A percentile compares a stretch with the other conserved stretches of the same genome.
Evolutionary conservation across 2,329 filamentous ascomycete species (phyloP).

Genomic region (Fusarium scirpi): DNA sequence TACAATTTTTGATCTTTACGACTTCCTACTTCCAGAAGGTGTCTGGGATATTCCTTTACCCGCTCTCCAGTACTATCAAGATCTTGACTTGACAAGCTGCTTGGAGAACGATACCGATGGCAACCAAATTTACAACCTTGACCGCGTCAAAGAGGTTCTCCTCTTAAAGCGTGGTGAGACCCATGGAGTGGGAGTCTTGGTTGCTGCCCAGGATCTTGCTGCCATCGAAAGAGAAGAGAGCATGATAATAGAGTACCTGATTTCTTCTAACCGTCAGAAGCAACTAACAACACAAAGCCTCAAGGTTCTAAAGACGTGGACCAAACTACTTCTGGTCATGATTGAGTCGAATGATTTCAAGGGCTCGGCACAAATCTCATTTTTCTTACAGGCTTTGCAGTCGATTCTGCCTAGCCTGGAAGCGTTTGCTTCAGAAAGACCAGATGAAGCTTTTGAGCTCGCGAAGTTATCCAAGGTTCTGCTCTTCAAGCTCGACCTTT

Average conservation of each 20-base stretch:
- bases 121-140: constrained; percentile 73
- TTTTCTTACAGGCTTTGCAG: constrained; percentile 88
- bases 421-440: constrained; percentile 75
- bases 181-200: constrained; percentile 61
- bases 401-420: constrained; percentile 90
- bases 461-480: constrained; percentile 80
- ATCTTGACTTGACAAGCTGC: constrained; percentile 76
- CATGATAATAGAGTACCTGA: constrained; percentile 70
- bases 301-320: constrained; percentile 83
- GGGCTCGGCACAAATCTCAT: constrained; percentile 75
- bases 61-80: constrained; percentile 69
- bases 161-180: constrained; percentile 75
- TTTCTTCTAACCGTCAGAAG: constrained; percentile 72
- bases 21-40: constrained; percentile 76
- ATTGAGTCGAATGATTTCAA: constrained; percentile 86
- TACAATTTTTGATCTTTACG: constrained; percentile 91
- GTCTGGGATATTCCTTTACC: constrained; percentile 66
- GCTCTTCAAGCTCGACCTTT: constrained; percentile 76
- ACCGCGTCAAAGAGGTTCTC: constrained; percentile 79
- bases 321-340: constrained; percentile 84
- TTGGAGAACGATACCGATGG: constrained; percentile 69
- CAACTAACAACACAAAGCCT: constrained; percentile 69
- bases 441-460: constrained; percentile 78
- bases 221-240: constrained; percentile 69
- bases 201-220: constrained; percentile 62